Evolutionary conservation across 2,329 filamentous ascomycete species (phyloP), one percentile per base, ranked within the genome.

Genomic region (Claviceps quebecensis): DNA sequence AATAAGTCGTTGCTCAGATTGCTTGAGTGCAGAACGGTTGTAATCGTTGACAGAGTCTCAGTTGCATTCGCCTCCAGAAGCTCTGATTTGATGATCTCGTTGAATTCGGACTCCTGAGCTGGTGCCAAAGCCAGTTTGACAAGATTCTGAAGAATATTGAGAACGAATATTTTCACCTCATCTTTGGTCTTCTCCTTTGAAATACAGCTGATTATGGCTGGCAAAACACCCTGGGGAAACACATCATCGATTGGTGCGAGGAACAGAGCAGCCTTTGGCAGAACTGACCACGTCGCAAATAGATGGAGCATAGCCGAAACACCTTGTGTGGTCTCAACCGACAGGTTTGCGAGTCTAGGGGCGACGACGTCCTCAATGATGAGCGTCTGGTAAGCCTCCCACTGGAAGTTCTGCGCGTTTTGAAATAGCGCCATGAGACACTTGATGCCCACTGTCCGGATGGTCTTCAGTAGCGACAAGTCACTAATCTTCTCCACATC

Each of bases 251-350:
- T 63, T 8, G 67, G 66, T 7, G 62, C 66, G 7, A 98, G 73
- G 59, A 93, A 87, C 6, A 82, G 62, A 1, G 83, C 81, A 1
- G 81, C 83, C 54, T 74, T 76, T 0, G 80, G 73, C 22, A 84
- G 75, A 53, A 77, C 77, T 3, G 87, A 83, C 86, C 91, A 95
- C 1, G 85, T 86, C 3, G 80, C 81, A 56, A 98, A 81, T 5
- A 98, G 72, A 55, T 84, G 83, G 55, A 96, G 76, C 41, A 89
- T 77, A 16, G 84, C 86, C 2, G 93, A 97, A 7, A 96, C 74
- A 14, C 88, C 87, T 63, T 98, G 90, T 0, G 88, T 86, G 44
- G 87, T 95, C 69, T 98, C 93, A 5, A 78, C 73, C 0, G 89
- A 80, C 50, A 98, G 78, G 52, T 86, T 87, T 2, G 84, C 77